Evolutionary conservation across 2,329 filamentous ascomycete species (phyloP).

Genomic region (Nemania sp.): DNA sequence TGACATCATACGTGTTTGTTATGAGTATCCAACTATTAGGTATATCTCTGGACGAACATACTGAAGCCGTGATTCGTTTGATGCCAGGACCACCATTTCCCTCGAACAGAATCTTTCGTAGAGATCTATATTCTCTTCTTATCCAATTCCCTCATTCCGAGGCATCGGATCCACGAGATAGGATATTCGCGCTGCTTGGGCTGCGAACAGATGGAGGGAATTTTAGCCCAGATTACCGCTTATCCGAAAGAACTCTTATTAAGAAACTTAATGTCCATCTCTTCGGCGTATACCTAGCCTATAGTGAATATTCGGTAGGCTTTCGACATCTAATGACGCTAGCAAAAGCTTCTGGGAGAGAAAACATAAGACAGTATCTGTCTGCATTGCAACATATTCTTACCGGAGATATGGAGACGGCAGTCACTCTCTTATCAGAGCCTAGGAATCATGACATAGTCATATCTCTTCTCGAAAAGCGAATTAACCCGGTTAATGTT

Average conservation of each 20-base stretch:
- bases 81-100: not conserved
- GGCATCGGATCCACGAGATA: constrained; percentile 9
- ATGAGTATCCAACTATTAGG: not conserved
- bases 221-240: not conserved
- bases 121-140: not conserved
- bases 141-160: not conserved
- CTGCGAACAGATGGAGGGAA: not conserved
- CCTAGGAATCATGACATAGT: not conserved
- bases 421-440: not conserved
- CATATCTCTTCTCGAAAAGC: not conserved
- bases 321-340: not conserved
- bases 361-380: not conserved
- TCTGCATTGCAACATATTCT: not conserved
- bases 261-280: not conserved
- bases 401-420: not conserved
- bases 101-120: not conserved
- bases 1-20: constrained; percentile 5
- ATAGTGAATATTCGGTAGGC: not conserved
- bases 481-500: not conserved
- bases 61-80: not conserved
- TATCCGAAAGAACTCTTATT: not conserved
- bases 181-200: constrained; percentile 11
- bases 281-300: no score
- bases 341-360: not conserved
- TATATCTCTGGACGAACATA: not conserved